These are phyloP conservation scores for Cladosporium sp. DNA, from an alignment of 2,329 filamentous ascomycete species.

Conservation along the genomic window DNA sequence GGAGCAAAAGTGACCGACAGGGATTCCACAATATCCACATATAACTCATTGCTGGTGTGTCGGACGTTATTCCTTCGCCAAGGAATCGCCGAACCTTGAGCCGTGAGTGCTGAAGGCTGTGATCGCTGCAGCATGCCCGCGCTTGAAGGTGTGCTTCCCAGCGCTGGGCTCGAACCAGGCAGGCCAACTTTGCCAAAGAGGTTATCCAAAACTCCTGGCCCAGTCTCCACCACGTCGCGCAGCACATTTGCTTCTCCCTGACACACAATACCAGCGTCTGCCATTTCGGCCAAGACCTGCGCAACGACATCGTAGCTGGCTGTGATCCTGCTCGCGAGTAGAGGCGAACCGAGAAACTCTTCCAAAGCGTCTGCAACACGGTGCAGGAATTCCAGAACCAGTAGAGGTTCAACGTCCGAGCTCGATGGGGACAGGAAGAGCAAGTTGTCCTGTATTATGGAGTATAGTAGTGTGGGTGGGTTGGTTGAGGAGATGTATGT, in stretches of 20 bases:
- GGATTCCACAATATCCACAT: constrained; percentile 91
- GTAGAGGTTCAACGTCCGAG: constrained; percentile 79
- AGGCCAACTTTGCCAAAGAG: constrained; percentile 81
- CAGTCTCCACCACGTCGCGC: constrained; percentile 81
- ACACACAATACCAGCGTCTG: constrained; percentile 82
- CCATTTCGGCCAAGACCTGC: constrained; percentile 92
- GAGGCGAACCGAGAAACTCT: constrained; percentile 84
- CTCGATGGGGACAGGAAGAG: constrained; percentile 83
- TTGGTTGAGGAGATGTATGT: constrained; percentile 78
- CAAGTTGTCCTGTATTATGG: constrained; percentile 78
- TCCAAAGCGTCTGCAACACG: constrained; percentile 88
- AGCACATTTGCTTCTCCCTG: constrained; percentile 93
- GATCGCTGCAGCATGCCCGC: constrained; percentile 14
- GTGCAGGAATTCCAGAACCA: constrained; percentile 91
- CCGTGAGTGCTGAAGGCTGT: constrained; percentile 21
- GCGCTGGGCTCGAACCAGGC: constrained; percentile 50
- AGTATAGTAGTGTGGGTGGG: constrained; percentile 85
- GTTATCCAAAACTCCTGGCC: constrained; percentile 81
- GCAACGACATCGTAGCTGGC: constrained; percentile 88
- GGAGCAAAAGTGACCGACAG: constrained; percentile 84
- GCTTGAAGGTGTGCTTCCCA: constrained; percentile 20
- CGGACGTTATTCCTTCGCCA: constrained; percentile 91
- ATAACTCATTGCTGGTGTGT: constrained; percentile 95
- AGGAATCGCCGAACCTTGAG: constrained; percentile 57
- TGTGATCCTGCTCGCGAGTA: constrained; percentile 83